phyloP scores from a whole-genome alignment of 140 eudicot species.

The Senecio squalidus region DNA sequence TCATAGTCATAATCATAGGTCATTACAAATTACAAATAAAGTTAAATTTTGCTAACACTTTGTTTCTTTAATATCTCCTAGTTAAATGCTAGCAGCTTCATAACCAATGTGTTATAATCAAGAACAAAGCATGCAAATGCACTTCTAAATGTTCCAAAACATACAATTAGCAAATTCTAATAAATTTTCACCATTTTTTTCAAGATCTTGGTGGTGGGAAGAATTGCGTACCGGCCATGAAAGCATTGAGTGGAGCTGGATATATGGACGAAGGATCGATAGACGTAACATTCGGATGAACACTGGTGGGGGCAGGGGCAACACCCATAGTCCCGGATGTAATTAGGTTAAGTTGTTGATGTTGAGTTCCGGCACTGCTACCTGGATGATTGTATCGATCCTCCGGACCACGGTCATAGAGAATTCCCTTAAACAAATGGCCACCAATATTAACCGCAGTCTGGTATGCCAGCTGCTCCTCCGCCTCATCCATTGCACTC shows the following conservation, averaged over 20 bases:
- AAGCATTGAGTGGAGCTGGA: constrained; percentile 78
- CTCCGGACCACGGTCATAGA: constrained; percentile 89
- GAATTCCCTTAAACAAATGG: constrained; percentile 83
- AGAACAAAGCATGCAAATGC: constrained; percentile 25
- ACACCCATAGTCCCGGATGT: constrained; percentile 29
- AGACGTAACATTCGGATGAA: constrained; percentile 32
- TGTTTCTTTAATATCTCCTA: constrained; percentile 19
- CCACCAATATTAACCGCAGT: constrained; percentile 92
- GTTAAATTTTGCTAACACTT: constrained; percentile 19
- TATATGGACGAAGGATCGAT: constrained; percentile 63
- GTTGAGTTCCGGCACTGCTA: constrained; percentile 11
- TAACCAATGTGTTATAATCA: constrained; percentile 20
- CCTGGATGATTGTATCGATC: constrained; percentile 30
- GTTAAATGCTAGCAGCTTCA: constrained; percentile 29
- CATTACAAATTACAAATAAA: constrained; percentile 25
- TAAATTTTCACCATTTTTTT: constrained; percentile 2
- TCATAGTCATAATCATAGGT: neutral
- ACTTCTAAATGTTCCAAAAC: constrained; percentile 15
- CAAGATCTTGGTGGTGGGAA: constrained; percentile 93
- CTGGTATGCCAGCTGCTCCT: constrained; percentile 80
- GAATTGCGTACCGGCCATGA: constrained; percentile 98
- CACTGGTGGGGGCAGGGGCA: constrained; percentile 19
- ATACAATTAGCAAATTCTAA: neutral
- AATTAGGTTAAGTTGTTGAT: constrained; percentile 48
- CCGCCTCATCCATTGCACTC: constrained; percentile 74